phyloP scores from a whole-genome alignment of 2,329 filamentous ascomycete species.

The Diaporthe vaccinii region DNA sequence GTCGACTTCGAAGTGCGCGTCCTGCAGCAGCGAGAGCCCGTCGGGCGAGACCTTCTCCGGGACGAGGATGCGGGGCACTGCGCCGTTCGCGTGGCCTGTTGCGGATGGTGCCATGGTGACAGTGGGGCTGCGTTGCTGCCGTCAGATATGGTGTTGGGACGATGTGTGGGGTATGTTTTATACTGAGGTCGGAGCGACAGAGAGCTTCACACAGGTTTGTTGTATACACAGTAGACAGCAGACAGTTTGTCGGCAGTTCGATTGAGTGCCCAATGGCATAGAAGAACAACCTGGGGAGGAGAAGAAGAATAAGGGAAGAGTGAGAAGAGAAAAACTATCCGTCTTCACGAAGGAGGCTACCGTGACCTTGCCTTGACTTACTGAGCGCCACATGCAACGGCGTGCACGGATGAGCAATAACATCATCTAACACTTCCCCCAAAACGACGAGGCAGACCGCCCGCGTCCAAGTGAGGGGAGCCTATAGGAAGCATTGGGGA shows the following conservation, averaged over 20 bases:
- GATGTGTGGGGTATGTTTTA: neutral
- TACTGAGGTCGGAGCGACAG: neutral
- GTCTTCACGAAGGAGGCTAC: neutral
- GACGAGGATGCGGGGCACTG: constrained; percentile 71
- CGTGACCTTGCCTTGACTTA: neutral
- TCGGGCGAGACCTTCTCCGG: constrained; percentile 87
- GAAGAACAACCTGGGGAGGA: neutral
- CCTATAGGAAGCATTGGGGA: constrained; percentile 20
- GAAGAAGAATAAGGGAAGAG: neutral
- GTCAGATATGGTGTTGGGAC: neutral
- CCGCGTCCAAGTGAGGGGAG: constrained; percentile 10
- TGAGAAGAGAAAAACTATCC: neutral
- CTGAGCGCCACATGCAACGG: constrained; percentile 3
- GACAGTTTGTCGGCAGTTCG: neutral
- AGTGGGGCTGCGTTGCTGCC: neutral
- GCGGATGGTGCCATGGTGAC: constrained; percentile 48
- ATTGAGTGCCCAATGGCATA: constrained; percentile 18
- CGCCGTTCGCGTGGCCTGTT: constrained; percentile 41
- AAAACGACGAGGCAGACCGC: neutral
- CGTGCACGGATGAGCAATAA: constrained; percentile 29
- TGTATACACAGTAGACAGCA: neutral
- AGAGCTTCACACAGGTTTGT: neutral
- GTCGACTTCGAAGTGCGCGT: constrained; percentile 75
- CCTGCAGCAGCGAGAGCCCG: constrained; percentile 77
- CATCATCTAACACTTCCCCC: constrained; percentile 11